Evolutionary conservation across 2,329 filamentous ascomycete genomes (phyloP), one percentile per base, ranked within the genome.

Genomic region (Ophiognomonia clavigignenti-juglandacearum): DNA sequence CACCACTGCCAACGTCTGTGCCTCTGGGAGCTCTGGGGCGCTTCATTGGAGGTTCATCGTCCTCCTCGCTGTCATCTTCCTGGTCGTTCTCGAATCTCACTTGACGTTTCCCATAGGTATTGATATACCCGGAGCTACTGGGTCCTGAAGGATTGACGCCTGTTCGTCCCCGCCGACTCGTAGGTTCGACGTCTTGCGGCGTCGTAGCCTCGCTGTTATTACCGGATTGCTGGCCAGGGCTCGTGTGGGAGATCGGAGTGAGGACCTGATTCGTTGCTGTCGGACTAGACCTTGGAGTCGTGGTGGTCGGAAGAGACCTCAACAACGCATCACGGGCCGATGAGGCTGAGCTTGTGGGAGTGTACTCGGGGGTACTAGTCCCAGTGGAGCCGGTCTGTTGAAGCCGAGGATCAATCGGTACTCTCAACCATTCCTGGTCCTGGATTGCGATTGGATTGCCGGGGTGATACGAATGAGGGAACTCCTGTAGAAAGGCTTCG

Each of bases 401-500:
- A 7, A 51, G 42, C 42, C 49, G 48, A 19, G 56, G 54, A 39
- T 57, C 56, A 20, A 51, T 38, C 10, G 49, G 49, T 8, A 51
- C 43, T 20, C 40, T 48, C 14, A 51, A 42, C 49, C 49, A 51
- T 32, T 51, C 49, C 7, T 40, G 38, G 38, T 51, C 49, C n/a
- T 40, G 20, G 3, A 34, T 47, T 19, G 34, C n/a, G 26, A 39
- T 29, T 9, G 40, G 38, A 24, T 20, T 31, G 4, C n/a, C 35
- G 31, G 45, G 6, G 19, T 34, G 13, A 43, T 59, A 59, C 16
- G 53, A 43, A 45, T 58, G 54, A 10, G 53, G 54, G 44, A 61
- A 58, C 18, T 44, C 47, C 43, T 60, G 53, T 3, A 62, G 50
- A 35, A 61, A 45, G 14, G 40, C 46, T 41, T 59, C 54, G 26